These are phyloP conservation scores for Helminthosporium solani DNA, from an alignment of 2,329 filamentous ascomycete species.

Conservation along the genomic window DNA sequence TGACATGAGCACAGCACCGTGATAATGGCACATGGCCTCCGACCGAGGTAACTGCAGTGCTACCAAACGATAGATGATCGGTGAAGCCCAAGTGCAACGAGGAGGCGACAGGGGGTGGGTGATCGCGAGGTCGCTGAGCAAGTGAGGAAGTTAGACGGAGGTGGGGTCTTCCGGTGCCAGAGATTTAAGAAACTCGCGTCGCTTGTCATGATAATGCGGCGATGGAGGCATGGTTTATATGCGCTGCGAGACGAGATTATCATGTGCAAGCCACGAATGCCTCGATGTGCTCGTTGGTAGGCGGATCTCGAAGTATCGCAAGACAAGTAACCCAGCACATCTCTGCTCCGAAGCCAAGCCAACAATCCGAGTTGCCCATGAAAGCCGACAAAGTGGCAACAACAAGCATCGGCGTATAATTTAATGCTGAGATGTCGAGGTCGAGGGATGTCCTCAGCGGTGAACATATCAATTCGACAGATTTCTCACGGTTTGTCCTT, in stretches of 20 bases:
- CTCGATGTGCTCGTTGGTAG: background rate
- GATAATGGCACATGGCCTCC: background rate
- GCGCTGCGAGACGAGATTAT: background rate
- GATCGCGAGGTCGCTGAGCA: conserved; percentile 7
- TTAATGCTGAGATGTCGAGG: no score
- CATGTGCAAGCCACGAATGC: background rate
- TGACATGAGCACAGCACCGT: background rate
- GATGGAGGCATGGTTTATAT: background rate
- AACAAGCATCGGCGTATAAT: no score
- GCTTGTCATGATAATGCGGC: conserved; percentile 8
- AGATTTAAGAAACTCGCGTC: background rate
- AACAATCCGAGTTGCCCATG: no score
- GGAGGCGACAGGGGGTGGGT: conserved; percentile 4
- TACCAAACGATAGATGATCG: background rate
- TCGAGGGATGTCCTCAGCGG: no score
- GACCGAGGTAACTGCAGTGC: background rate
- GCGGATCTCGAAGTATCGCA: no score
- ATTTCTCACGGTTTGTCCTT: background rate
- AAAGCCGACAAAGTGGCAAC: no score
- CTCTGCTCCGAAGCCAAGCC: no score
- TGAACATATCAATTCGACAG: no score
- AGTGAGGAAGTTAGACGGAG: background rate
- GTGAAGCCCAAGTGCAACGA: conserved; percentile 19
- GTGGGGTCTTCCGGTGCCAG: background rate
- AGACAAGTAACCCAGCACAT: no score